Evolutionary conservation across 2,329 filamentous ascomycete genomes (phyloP).

Genomic region (Madurella fahalii): DNA sequence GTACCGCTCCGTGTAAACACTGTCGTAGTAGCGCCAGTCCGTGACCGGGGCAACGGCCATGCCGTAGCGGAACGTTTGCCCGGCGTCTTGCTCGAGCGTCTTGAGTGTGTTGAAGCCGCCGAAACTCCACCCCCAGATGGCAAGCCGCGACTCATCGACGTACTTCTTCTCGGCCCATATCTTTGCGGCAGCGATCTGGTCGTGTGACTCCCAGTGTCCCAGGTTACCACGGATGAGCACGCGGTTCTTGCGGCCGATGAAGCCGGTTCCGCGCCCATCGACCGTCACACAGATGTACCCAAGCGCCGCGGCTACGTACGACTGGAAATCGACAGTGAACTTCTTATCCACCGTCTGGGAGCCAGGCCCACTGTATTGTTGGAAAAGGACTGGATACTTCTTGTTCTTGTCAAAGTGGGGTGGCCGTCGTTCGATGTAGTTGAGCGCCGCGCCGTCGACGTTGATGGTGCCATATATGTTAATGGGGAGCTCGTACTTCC

Average conservation of each 20-base stretch:
- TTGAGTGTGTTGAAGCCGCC: constrained; percentile 95
- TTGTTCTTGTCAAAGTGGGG: constrained; percentile 81
- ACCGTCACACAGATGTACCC: constrained; percentile 95
- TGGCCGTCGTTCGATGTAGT: constrained; percentile 78
- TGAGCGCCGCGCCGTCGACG: constrained; percentile 70
- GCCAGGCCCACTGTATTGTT: constrained; percentile 90
- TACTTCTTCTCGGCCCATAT: constrained; percentile 78
- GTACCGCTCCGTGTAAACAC: constrained; percentile 91
- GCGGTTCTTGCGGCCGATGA: constrained; percentile 77
- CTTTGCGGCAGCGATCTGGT: constrained; percentile 88
- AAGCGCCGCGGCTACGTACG: constrained; percentile 77
- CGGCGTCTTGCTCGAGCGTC: constrained; percentile 85
- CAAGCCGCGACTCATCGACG: constrained; percentile 75
- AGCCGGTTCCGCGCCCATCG: constrained; percentile 90
- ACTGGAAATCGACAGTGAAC: constrained; percentile 84
- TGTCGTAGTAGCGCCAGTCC: constrained; percentile 94
- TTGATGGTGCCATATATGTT: constrained; percentile 78
- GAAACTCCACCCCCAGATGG: constrained; percentile 98
- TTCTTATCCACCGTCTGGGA: constrained; percentile 80
- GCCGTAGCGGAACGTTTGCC: constrained; percentile 87
- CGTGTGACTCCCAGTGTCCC: constrained; percentile 77
- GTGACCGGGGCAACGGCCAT: constrained; percentile 99
- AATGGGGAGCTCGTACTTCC: constrained; percentile 75
- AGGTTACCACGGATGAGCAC: constrained; percentile 79
- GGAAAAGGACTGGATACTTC: constrained; percentile 91